phyloP scores from a whole-genome alignment of 306 rosid genomes.

The Inga oerstediana region DNA sequence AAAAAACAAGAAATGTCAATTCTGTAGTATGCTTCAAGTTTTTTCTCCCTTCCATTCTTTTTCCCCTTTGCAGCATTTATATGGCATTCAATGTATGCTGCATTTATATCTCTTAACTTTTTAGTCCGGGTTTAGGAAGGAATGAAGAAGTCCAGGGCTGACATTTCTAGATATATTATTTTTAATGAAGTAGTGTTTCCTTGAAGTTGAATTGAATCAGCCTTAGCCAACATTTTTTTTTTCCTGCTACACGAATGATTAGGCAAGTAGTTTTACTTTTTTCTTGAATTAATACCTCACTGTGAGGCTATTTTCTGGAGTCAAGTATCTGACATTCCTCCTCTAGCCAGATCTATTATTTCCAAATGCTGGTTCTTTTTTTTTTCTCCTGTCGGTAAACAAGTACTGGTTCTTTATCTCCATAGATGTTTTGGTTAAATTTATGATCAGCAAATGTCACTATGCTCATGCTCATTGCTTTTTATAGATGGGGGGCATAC shows the following conservation, averaged over 20 bases:
- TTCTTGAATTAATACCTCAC: neutral
- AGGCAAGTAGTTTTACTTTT: neutral
- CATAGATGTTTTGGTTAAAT: slow-evolving; percentile 10
- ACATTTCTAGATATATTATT: neutral
- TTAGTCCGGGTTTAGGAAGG: slow-evolving; percentile 12
- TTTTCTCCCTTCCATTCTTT: neutral
- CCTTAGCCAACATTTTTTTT: neutral
- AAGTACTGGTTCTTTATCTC: slow-evolving; percentile 9
- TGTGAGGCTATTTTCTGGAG: neutral
- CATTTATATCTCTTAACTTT: neutral
- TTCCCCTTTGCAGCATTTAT: neutral
- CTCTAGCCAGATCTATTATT: slow-evolving; percentile 8
- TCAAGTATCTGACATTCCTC: slow-evolving; percentile 11
- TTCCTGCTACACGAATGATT: slow-evolving; percentile 9
- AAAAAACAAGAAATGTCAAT: neutral
- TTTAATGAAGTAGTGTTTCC: neutral
- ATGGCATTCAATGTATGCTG: neutral
- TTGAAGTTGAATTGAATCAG: slow-evolving; percentile 22
- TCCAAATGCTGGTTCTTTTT: neutral
- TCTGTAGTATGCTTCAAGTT: slow-evolving; percentile 24
- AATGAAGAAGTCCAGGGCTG: slow-evolving; percentile 11
- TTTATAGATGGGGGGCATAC: slow-evolving; percentile 12
- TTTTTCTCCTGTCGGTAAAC: too few relatives aligned
- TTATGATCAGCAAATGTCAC: neutral
- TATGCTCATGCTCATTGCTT: neutral